phyloP scores from a whole-genome alignment of 805 yeast genomes.

The Starmera quercuum region DNA sequence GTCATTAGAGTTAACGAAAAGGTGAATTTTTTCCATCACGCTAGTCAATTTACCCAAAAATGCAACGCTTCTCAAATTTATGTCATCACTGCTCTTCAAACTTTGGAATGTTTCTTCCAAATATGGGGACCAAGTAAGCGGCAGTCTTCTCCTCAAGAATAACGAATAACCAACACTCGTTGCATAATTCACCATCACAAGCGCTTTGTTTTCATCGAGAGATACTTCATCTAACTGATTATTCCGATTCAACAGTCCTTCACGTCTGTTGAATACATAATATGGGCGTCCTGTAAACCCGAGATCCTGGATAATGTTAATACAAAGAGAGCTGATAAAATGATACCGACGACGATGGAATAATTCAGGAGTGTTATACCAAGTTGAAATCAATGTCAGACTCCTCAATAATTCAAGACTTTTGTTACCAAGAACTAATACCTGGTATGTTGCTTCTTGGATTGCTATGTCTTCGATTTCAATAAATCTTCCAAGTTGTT shows the following conservation, averaged over 20 bases:
- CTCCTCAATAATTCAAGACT: constrained; percentile 59
- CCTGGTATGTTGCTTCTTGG: constrained; percentile 45
- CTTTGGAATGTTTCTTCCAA: constrained; percentile 51
- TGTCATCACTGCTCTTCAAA: constrained; percentile 30
- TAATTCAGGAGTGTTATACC: constrained; percentile 83
- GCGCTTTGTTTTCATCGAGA: constrained; percentile 37
- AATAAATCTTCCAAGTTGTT: constrained; percentile 34
- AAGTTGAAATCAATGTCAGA: constrained; percentile 51
- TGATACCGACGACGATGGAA: constrained; percentile 76
- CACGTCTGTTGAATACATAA: constrained; percentile 31
- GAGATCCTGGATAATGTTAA: constrained; percentile 65
- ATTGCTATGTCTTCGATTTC: constrained; percentile 46
- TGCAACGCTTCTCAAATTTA: constrained; percentile 38
- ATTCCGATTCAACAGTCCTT: constrained; percentile 33
- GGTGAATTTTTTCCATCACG: constrained; percentile 47
- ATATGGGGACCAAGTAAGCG: constrained; percentile 53
- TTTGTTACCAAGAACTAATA: constrained; percentile 64
- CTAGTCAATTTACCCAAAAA: constrained; percentile 51
- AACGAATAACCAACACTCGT: constrained; percentile 57
- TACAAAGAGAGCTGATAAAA: constrained; percentile 55
- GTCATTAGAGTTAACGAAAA: constrained; percentile 8
- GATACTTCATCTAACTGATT: constrained; percentile 30
- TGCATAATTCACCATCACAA: constrained; percentile 54
- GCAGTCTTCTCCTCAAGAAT: constrained; percentile 55
- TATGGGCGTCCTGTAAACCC: constrained; percentile 56